Conservation (phyloP, 2,329 filamentous ascomycete species). For the Alternaria novae-zelandiae region DNA sequence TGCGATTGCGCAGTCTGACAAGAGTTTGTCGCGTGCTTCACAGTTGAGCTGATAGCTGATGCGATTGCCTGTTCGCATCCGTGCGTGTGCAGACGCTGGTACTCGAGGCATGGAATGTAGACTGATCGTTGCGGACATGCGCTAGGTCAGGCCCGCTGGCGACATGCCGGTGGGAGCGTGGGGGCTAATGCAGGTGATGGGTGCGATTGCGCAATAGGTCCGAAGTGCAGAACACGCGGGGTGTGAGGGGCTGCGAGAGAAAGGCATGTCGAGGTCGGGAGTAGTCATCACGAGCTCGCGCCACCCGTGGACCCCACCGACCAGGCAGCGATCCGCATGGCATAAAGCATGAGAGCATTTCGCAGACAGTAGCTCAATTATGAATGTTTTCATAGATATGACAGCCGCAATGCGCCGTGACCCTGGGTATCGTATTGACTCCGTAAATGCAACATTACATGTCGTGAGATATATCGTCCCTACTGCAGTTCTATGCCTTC, state of each 20-base stretch:
- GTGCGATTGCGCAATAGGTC: constrained; percentile 12
- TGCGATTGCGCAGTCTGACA: not conserved
- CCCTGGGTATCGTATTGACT: constrained; percentile 20
- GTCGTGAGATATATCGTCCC: not conserved
- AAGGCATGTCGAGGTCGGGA: not conserved
- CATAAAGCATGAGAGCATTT: not conserved
- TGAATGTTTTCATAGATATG: not conserved
- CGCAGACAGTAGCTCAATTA: not conserved
- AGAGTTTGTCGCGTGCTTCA: constrained; percentile 2
- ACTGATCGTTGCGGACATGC: not conserved
- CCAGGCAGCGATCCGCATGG: not conserved
- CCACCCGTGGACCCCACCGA: not conserved
- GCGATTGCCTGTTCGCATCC: not conserved
- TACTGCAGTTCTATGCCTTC: constrained; percentile 75
- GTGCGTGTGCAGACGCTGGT: not conserved
- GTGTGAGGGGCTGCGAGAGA: not conserved
- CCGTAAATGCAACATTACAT: constrained; percentile 8
- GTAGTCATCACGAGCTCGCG: not conserved
- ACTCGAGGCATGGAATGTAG: not conserved
- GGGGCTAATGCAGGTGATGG: constrained; percentile 2
- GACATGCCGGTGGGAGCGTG: not conserved
- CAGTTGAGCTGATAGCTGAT: not conserved
- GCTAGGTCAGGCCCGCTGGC: not conserved
- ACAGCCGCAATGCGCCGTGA: constrained; percentile 1
- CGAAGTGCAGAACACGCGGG: constrained; percentile 7